Evolutionary conservation across 73 alveolate genomes (phyloP).

Genomic region (Paramecium sexaurelia): DNA sequence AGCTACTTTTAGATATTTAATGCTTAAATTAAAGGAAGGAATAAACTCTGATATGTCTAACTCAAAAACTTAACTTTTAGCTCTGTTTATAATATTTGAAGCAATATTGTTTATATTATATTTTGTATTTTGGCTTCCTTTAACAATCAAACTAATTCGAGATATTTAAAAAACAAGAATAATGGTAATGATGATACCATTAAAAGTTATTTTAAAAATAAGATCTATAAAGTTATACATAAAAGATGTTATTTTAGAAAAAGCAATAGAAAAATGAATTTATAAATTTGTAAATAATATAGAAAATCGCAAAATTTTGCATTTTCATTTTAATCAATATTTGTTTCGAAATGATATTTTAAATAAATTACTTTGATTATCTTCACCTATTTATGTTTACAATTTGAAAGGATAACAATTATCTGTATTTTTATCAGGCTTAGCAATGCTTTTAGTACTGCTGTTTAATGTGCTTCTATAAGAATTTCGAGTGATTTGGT

Average conservation of each 20-base stretch:
- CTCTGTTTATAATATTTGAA: slow-evolving; percentile 27
- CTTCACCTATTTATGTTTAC: not conserved
- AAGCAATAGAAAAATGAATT: not conserved
- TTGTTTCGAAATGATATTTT: slow-evolving; percentile 5
- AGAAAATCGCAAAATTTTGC: not conserved
- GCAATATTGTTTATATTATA: not conserved
- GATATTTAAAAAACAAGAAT: not conserved
- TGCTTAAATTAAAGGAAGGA: not conserved
- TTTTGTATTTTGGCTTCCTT: not conserved
- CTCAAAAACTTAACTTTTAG: slow-evolving; percentile 10
- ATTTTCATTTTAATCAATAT: not conserved
- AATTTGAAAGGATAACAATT: not conserved
- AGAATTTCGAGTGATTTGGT: not conserved
- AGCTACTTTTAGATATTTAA: not conserved
- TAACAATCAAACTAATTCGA: not conserved
- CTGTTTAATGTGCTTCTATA: slow-evolving; percentile 36
- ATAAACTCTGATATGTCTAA: not conserved
- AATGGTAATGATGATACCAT: slow-evolving; percentile 34
- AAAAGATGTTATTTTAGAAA: slow-evolving; percentile 7
- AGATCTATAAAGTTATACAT: not conserved
- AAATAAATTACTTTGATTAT: not conserved
- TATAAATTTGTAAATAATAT: not conserved
- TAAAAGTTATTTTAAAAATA: not conserved
- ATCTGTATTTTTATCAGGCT: not conserved
- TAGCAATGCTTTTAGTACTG: slow-evolving; percentile 6